Base-by-base conservation (phyloP, 2,329 filamentous ascomycete genomes). In the Biscogniauxia marginata region DNA sequence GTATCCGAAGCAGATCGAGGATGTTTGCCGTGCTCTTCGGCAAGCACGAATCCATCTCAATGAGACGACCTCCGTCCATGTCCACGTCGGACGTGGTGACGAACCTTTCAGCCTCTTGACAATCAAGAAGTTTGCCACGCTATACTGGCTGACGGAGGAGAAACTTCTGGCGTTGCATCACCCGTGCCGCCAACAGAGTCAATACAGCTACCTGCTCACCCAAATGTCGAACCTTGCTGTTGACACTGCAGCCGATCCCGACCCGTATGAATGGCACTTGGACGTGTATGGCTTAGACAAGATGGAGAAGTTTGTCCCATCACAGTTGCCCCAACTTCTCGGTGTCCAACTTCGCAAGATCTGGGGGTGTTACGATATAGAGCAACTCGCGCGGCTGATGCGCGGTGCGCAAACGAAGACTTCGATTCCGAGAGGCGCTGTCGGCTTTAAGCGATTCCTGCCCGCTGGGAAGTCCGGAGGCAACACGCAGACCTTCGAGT, bases 31-130 rank as follows among this genome's bases (percentile, higher is more conserved):
- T 9, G 58, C 56, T 7, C 55, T 70, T 22, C 59, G 62, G 18
- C 23, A 30, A 1, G n/a, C 46, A 1, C 62, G 67, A 4, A 57
- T 66, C 9, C 59, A 65, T 23, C 50, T 70, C 4, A 68, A 68
- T 24, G n/a, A 58, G 2, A 59, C 59, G 1, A 60, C 65, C 0
- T 49, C 56, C 4, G 51, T 69, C 5, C 66, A 69, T 21, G 60
- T 69, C 11, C 67, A 70, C 39, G 58, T 70, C 7, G 67, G 67
- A 9, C 61, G 59, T 7, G 65, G 66, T 9, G 54, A 65, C n/a
- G 54, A 65, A 46, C 55, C 65, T 1, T 69, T 70, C 46, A 67
- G 62, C 19, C 58, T 69, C 2, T 19, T 61, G 8, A 67, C 62
- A 0, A 25, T 69, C 39, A 68, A 68, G 59, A 67, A 64, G 49